Conservation (phyloP, 169 alveolate genomes). For the Eimeria necatrix region DNA sequence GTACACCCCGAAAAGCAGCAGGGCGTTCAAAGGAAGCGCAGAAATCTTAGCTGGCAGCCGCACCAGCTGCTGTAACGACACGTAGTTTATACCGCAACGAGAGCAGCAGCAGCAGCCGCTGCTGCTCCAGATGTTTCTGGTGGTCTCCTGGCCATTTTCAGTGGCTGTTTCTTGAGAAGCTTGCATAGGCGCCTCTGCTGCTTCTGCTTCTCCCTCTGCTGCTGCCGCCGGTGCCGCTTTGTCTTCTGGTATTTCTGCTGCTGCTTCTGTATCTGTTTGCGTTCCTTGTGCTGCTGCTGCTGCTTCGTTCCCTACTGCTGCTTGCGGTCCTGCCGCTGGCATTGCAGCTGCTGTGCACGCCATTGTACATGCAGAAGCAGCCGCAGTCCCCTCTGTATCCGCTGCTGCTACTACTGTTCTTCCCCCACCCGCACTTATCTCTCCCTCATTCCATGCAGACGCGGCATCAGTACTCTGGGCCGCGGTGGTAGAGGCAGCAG, state of each 20-base stretch:
- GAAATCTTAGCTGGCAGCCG: conserved; percentile 9
- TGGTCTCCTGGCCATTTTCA: neutral
- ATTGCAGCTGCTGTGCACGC: neutral
- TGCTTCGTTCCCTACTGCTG: neutral
- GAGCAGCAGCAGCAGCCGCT: conserved; percentile 32
- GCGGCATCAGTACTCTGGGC: neutral
- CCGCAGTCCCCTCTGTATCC: neutral
- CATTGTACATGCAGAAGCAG: neutral
- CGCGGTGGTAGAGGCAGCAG: neutral
- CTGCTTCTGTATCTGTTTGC: neutral
- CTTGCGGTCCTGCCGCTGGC: neutral
- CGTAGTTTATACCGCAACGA: neutral
- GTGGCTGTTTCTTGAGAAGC: neutral
- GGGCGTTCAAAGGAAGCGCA: conserved; percentile 1
- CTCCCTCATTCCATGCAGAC: neutral
- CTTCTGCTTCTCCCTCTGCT: neutral
- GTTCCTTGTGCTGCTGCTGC: neutral
- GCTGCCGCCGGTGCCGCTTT: neutral
- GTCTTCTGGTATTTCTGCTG: neutral
- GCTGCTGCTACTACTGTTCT: neutral
- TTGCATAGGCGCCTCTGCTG: neutral
- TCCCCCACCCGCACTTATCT: neutral
- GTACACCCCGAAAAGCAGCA: conserved; percentile 26
- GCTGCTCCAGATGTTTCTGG: neutral
- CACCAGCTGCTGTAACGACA: conserved; percentile 47